A percentile compares a stretch with the other conserved stretches of the same genome.
Evolutionary conservation across 176 grass and related monocot species (phyloP).

Genomic region (Triticum monococcum): DNA sequence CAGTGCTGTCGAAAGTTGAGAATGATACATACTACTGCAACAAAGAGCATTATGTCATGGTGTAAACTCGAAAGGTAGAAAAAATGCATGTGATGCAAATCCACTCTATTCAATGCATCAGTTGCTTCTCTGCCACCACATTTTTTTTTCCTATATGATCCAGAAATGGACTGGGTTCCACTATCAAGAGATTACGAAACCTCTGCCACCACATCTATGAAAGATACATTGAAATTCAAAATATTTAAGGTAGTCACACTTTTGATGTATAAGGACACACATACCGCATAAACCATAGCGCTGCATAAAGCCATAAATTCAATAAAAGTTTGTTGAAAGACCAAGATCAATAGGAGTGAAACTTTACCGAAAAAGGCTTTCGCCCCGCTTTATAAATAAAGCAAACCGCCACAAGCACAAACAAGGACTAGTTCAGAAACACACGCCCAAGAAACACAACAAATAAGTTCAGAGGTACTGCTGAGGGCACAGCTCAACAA

Average conservation of each 20-base stretch:
- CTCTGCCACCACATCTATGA: neutral
- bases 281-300: slow-evolving; percentile 1
- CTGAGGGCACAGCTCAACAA: too few species aligned
- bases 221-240: slow-evolving; percentile 17
- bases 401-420: too few species aligned
- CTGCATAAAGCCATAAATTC: neutral
- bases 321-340: slow-evolving; percentile 1
- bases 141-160: too few species aligned
- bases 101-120: slow-evolving; percentile 22
- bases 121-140: slow-evolving; percentile 4
- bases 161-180: too few species aligned
- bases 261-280: neutral
- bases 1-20: neutral
- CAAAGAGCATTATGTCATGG: neutral
- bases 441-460: too few species aligned
- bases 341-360: neutral
- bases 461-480: too few species aligned
- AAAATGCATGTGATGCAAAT: neutral
- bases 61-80: slow-evolving; percentile 15
- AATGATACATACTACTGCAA: slow-evolving; percentile 7
- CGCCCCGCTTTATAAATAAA: too few species aligned
- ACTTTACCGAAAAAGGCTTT: neutral
- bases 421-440: too few species aligned
- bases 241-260: slow-evolving; percentile 9
- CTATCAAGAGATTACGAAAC: too few species aligned